phyloP scores from a whole-genome alignment of 2,329 filamentous ascomycete genomes.

The Tricladium varicosporioides region DNA sequence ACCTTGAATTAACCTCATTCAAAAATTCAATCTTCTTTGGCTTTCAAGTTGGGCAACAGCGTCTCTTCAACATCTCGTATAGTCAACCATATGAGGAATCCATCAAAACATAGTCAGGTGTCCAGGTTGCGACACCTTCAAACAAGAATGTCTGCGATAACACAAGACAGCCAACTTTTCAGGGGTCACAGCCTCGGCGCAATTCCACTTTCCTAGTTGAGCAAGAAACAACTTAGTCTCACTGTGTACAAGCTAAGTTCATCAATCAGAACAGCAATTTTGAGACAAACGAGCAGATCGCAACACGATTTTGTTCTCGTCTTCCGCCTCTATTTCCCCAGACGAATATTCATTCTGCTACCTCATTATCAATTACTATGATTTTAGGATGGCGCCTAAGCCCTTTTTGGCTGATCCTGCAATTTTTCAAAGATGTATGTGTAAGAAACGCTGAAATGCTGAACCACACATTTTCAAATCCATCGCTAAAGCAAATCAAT shows the following conservation, averaged over 20 bases:
- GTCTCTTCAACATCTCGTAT: no score
- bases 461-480: slow-evolving; percentile 15
- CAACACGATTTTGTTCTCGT: not conserved
- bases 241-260: no score
- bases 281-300: not conserved
- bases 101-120: no score
- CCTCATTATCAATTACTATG: slow-evolving; percentile 19
- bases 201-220: not conserved
- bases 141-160: not conserved
- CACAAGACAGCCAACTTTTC: no score
- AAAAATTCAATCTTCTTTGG: no score
- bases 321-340: not conserved
- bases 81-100: no score
- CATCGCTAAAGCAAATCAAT: slow-evolving; percentile 21
- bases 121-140: not conserved
- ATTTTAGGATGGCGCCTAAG: not conserved
- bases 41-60: no score
- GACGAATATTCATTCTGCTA: not conserved
- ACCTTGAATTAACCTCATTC: not conserved
- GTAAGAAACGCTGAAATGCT: slow-evolving; percentile 21
- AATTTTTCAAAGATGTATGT: slow-evolving; percentile 11
- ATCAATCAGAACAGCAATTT: not conserved
- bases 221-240: no score
- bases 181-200: not conserved
- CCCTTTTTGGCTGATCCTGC: not conserved